A percentile compares a stretch with the other conserved stretches of the same genome.
Evolutionary conservation across 2,329 filamentous ascomycete species (phyloP).

Genomic region (Fusarium sp.): DNA sequence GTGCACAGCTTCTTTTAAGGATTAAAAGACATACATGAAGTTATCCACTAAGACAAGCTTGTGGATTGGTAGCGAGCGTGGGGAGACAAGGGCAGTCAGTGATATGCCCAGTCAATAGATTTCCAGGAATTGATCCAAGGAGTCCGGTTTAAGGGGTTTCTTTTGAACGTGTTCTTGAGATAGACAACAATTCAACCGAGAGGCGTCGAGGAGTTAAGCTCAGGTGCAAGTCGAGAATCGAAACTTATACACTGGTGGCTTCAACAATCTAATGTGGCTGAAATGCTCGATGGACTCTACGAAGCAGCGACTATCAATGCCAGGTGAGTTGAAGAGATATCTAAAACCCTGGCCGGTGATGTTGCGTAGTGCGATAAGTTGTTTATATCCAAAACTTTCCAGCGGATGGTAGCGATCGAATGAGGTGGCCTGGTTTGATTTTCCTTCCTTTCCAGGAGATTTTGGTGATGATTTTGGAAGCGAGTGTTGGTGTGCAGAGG

Average conservation of each 20-base stretch:
- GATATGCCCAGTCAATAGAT: slow-evolving; percentile 32
- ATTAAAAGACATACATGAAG: slow-evolving; percentile 49
- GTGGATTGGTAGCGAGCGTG: slow-evolving; percentile 58
- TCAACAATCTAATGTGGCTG: slow-evolving; percentile 34
- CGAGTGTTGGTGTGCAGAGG: slow-evolving; percentile 52
- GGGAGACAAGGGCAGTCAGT: slow-evolving; percentile 29
- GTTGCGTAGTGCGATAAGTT: slow-evolving; percentile 15
- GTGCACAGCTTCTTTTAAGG: slow-evolving; percentile 7
- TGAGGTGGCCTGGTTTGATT: slow-evolving; percentile 46
- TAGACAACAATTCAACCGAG: slow-evolving; percentile 28
- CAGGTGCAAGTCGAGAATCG: slow-evolving; percentile 30
- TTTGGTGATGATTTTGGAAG: slow-evolving; percentile 45
- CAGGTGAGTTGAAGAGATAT: slow-evolving; percentile 28
- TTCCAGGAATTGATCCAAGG: slow-evolving; percentile 31
- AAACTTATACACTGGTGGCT: slow-evolving; percentile 36
- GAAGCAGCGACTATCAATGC: slow-evolving; percentile 30
- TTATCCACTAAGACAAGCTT: slow-evolving; percentile 49
- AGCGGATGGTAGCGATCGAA: slow-evolving; percentile 55
- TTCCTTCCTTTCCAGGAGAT: slow-evolving; percentile 35
- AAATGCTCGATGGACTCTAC: slow-evolving; percentile 42
- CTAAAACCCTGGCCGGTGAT: slow-evolving; percentile 25
- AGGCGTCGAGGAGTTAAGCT: slow-evolving; percentile 21
- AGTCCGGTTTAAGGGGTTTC: slow-evolving; percentile 30
- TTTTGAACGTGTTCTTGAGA: slow-evolving; percentile 27
- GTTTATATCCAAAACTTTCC: slow-evolving; percentile 33